phyloP scores from a whole-genome alignment of 2,329 filamentous ascomycete species.

The Teratosphaeria pseudoeucalypti region DNA sequence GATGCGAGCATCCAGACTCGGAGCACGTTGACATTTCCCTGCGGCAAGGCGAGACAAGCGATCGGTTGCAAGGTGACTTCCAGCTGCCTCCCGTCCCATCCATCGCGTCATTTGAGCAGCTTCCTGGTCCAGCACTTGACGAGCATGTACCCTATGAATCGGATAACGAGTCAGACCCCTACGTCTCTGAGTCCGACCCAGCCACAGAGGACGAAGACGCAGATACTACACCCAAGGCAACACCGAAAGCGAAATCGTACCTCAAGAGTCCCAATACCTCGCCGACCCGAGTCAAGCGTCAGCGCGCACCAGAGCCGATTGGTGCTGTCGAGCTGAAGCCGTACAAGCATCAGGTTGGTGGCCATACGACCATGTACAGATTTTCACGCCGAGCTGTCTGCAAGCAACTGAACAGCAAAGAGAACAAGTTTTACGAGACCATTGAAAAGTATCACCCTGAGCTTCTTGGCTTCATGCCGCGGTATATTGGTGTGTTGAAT shows the following conservation, averaged over 20 bases:
- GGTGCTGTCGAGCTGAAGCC: slow-evolving; percentile 93
- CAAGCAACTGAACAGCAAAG: slow-evolving; percentile 94
- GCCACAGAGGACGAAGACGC: slow-evolving; percentile 41
- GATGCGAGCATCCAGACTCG: not conserved
- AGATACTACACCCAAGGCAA: slow-evolving; percentile 38
- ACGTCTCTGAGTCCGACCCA: slow-evolving; percentile 39
- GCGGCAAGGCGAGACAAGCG: slow-evolving; percentile 49
- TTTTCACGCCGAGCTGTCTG: slow-evolving; percentile 93
- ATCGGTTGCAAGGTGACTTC: slow-evolving; percentile 51
- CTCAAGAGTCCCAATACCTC: slow-evolving; percentile 7
- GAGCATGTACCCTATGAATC: slow-evolving; percentile 25
- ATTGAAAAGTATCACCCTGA: slow-evolving; percentile 87
- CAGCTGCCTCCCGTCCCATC: slow-evolving; percentile 28
- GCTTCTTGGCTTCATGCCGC: slow-evolving; percentile 80
- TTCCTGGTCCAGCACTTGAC: slow-evolving; percentile 11
- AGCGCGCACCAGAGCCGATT: slow-evolving; percentile 47
- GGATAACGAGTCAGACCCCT: slow-evolving; percentile 26
- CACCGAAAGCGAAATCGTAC: slow-evolving; percentile 33
- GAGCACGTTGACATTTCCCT: slow-evolving; percentile 54
- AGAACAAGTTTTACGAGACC: slow-evolving; percentile 97
- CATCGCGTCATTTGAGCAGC: slow-evolving; percentile 7
- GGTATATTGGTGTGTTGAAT: slow-evolving; percentile 94
- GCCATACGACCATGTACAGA: slow-evolving; percentile 90
- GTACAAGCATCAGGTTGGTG: slow-evolving; percentile 94
- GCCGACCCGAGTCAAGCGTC: slow-evolving; percentile 24